phyloP scores from a whole-genome alignment of 805 yeast genomes.

The Candida bentonensis region DNA sequence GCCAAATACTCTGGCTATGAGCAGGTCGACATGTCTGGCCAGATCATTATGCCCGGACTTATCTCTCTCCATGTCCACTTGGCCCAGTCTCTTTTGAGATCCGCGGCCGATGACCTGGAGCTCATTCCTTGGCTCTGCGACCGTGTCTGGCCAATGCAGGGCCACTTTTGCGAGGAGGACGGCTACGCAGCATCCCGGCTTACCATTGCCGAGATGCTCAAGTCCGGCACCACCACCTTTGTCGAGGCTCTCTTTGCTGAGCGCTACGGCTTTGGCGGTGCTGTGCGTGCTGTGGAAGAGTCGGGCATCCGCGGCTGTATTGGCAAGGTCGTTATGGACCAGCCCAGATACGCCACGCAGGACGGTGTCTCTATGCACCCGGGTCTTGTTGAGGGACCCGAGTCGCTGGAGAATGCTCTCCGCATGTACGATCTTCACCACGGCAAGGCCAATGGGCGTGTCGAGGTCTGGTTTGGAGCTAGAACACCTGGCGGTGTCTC shows the following conservation, averaged over 20 bases:
- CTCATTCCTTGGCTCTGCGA: slow-evolving; percentile 9
- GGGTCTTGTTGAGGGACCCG: slow-evolving; percentile 7
- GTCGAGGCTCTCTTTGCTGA: slow-evolving; percentile 9
- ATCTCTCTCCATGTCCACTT: slow-evolving; percentile 9
- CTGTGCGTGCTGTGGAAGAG: slow-evolving; percentile 5
- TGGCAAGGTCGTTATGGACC: slow-evolving; percentile 9
- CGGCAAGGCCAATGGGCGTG: slow-evolving; percentile 9
- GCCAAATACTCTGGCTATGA: slow-evolving; percentile 5
- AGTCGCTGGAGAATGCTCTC: slow-evolving; percentile 6
- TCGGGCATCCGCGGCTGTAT: slow-evolving; percentile 6
- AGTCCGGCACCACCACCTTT: slow-evolving; percentile 10
- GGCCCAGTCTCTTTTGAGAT: slow-evolving; percentile 8
- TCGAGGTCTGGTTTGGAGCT: slow-evolving; percentile 11
- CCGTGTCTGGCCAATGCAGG: slow-evolving; percentile 10
- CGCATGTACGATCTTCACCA: slow-evolving; percentile 5
- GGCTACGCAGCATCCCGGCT: slow-evolving; percentile 9
- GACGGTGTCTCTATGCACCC: slow-evolving; percentile 7
- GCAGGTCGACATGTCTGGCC: slow-evolving; percentile 4
- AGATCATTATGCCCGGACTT: slow-evolving; percentile 9
- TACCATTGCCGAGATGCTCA: slow-evolving; percentile 11
- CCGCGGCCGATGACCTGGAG: slow-evolving; percentile 9
- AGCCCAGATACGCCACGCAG: slow-evolving; percentile 8
- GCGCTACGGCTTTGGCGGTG: slow-evolving; percentile 7
- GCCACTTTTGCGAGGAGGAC: slow-evolving; percentile 8
- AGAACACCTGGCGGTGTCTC: slow-evolving; percentile 10